A percentile compares a stretch with the other conserved stretches of the same genome.
phyloP scores from a whole-genome alignment of 495 filamentous ascomycete genomes.

The Cercophora samala region DNA sequence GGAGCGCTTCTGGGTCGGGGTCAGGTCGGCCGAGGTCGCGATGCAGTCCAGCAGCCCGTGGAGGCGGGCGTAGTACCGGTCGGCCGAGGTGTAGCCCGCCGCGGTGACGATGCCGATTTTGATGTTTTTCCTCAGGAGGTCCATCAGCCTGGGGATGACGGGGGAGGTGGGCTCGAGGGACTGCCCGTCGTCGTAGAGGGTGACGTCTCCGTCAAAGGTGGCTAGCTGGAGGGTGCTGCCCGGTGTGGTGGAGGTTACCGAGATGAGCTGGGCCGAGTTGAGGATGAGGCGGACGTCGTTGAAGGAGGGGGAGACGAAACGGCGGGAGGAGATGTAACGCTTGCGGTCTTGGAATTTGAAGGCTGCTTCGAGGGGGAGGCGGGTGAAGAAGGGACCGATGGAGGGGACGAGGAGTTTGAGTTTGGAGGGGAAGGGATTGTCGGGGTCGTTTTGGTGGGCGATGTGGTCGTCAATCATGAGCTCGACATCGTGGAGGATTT shows the following conservation, averaged over 20 bases:
- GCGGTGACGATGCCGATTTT: constrained; percentile 95
- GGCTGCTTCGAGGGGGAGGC: constrained; percentile 76
- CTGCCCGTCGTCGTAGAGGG: constrained; percentile 90
- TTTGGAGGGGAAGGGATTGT: constrained; percentile 70
- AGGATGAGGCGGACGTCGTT: constrained; percentile 92
- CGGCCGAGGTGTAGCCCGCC: constrained; percentile 86
- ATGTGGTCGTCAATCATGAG: constrained; percentile 89
- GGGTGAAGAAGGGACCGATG: constrained; percentile 89
- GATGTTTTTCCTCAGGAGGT: constrained; percentile 56
- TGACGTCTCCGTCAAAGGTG: constrained; percentile 97
- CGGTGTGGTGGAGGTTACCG: constrained; percentile 53
- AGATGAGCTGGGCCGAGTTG: constrained; percentile 92
- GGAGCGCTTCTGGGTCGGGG: constrained; percentile 62
- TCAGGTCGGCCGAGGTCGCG: constrained; percentile 57
- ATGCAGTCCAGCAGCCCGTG: constrained; percentile 81
- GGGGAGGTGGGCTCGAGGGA: constrained; percentile 69
- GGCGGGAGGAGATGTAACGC: constrained; percentile 82
- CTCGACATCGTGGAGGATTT: constrained; percentile 95
- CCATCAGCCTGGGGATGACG: constrained; percentile 68
- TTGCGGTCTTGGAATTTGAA: constrained; percentile 85
- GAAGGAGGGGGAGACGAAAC: constrained; percentile 95
- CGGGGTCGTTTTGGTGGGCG: constrained; percentile 57
- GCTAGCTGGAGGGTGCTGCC: constrained; percentile 71
- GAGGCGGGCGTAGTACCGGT: constrained; percentile 77
- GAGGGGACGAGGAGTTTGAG: constrained; percentile 87